These are phyloP conservation scores for Hyphopichia homilentoma DNA, from an alignment of 805 yeast species.

Conservation along the genomic window DNA sequence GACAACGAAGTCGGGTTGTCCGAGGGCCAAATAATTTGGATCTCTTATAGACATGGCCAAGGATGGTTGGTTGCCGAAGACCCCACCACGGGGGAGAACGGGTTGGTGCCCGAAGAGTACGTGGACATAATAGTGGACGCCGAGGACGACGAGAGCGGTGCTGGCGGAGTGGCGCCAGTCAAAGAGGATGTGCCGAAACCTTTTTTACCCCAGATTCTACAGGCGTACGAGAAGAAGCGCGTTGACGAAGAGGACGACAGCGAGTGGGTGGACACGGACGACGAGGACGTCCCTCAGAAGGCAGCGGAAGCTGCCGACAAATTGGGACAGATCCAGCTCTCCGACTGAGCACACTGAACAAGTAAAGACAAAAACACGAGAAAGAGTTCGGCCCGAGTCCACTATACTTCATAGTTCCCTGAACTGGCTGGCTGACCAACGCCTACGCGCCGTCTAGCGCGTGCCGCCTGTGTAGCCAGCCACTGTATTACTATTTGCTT, in stretches of 20 bases:
- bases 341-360: too few species aligned
- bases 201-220: conserved; percentile 39
- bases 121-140: conserved; percentile 51
- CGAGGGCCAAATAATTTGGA: conserved; percentile 83
- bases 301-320: too few species aligned
- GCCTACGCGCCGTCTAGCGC: too few species aligned
- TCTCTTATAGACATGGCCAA: conserved; percentile 90
- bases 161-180: too few species aligned
- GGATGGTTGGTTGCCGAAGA: conserved; percentile 97
- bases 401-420: too few species aligned
- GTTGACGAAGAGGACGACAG: conserved; percentile 11
- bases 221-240: conserved; percentile 12
- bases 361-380: too few species aligned
- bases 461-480: too few species aligned
- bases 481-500: too few species aligned
- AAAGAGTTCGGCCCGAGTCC: too few species aligned
- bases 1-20: conserved; percentile 79
- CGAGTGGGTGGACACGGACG: conserved; percentile 20
- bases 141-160: conserved; percentile 15
- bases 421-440: too few species aligned
- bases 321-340: too few species aligned
- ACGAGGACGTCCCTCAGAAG: conserved; percentile 7
- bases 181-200: conserved; percentile 40
- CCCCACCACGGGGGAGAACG: conserved; percentile 72
- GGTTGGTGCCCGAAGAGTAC: conserved; percentile 93